Evolutionary conservation across 2,329 filamentous ascomycete genomes (phyloP), one percentile per base, ranked within the genome.

Genomic region (Fusarium sp.): DNA sequence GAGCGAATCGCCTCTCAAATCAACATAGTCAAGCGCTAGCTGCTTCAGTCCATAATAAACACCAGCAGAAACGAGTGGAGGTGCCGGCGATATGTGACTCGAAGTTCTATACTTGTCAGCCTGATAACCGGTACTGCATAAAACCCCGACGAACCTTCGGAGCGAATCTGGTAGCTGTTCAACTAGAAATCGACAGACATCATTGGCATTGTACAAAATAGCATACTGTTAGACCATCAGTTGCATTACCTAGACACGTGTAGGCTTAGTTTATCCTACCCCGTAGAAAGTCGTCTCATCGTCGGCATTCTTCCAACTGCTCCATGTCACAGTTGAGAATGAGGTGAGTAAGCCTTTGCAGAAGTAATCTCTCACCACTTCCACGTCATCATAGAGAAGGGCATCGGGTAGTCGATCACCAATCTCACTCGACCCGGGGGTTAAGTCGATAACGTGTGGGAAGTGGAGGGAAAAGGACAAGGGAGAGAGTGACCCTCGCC

Each of bases 201-300:
- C 20, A 14, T 33, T 9, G 2, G 63, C 38, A 10, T 5, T 2
- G 8, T 6, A 18, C 2, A 22, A 25, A 0, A 36, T 1, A 13
- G 31, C 16, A 35, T 25, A 36, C 54, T 58, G 5, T 18, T 14
- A 11, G 3, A 7, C 2, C 16, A 25, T 58, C 10, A 60, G 16
- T 1, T 6, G 10, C 4, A 25, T 8, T 25, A 2, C 8, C 5
- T 9, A 18, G 36, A 38, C 36, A 38, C 6, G 18, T 16, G 8
- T n/a, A 18, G 25, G 25, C 25, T 25, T 25, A 0, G 16, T 38
- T 36, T 22, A 20, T 25, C 68, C 40, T 13, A 71, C 70, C 3
- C 65, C 70, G 4, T 58, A 6, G 9, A 73, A 40, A 11, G 61
- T 42, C 2, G 18, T 58, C 5, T 65, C 60, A 1, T 45, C 25